Evolutionary conservation across 2,329 filamentous ascomycete species (phyloP), one percentile per base, ranked within the genome.

Genomic region (Fusarium coffeatum): DNA sequence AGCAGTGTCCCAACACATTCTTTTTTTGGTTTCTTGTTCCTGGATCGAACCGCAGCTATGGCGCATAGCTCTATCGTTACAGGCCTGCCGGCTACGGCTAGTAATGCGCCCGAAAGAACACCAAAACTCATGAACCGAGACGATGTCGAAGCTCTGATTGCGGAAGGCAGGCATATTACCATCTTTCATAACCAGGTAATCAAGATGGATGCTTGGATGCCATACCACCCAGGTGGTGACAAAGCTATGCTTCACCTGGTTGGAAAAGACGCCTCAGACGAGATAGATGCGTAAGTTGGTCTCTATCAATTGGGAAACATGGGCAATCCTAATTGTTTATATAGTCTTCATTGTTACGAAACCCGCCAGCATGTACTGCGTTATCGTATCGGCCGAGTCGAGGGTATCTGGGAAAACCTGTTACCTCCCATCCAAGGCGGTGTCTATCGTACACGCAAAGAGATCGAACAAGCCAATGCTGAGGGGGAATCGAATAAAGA

Each of bases 161-260:
- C 94, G 9, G 89, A 92, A 60, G 95, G 94, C 7, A 88, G 88
- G 61, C 88, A 89, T 69, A 87, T 99, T 59, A 87, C 98, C 66
- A 93, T 99, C 55, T 85, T 96, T 64, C 89, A 97, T 73, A 86
- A 89, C 64, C 88, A 89, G 74, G 94, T 98, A 12, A 81, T 98
- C 72, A 97, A 94, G 82, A 90, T 93, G 32, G 95, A 98, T 79
- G 86, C 91, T 41, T 99, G 94, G 93, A 83, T 97, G 55, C 89
- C 89, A 55, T 98, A 92, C 76, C 96, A 98, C 76, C 96, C 96
- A 15, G 96, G 96, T 60, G 96, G 96, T 73, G 90, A 95, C 75
- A 96, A 94, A 81, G 88, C 95, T 57, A 97, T 99, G 70, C 84
- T 89, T 78, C 96, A 99, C 78, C 96, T 98, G 93, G 88, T 98